phyloP scores from a whole-genome alignment of 2,329 filamentous ascomycete species.

The Talaromyces sp. region DNA sequence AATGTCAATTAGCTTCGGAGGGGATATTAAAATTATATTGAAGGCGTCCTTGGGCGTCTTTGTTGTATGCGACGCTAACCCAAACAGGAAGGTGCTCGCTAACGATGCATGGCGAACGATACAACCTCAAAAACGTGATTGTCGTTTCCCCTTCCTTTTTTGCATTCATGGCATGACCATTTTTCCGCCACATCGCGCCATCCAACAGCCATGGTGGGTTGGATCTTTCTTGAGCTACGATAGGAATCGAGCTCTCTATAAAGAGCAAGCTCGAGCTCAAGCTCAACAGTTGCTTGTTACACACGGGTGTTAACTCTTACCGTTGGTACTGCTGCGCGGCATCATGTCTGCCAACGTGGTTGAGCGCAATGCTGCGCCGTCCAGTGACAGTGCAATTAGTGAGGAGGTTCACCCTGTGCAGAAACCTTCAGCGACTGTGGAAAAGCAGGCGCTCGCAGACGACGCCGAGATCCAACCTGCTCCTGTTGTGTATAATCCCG shows the following conservation, averaged over 20 bases:
- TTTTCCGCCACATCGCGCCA: too few species aligned
- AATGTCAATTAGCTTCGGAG: too few species aligned
- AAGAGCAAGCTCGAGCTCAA: too few species aligned
- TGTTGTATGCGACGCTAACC: too few species aligned
- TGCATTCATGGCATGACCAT: neutral
- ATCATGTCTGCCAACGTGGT: neutral
- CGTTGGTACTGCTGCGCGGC: neutral
- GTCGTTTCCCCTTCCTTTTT: neutral
- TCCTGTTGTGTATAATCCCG: neutral
- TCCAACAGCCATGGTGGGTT: too few species aligned
- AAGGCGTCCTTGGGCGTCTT: too few species aligned
- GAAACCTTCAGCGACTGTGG: neutral
- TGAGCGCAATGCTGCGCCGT: neutral
- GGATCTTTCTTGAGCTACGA: too few species aligned
- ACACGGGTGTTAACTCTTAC: neutral
- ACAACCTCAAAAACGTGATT: neutral
- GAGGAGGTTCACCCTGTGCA: neutral
- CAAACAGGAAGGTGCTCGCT: too few species aligned
- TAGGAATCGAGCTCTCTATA: too few species aligned
- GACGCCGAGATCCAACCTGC: neutral
- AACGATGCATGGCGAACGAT: neutral
- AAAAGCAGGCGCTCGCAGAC: neutral
- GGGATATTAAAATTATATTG: too few species aligned
- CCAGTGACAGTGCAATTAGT: neutral
- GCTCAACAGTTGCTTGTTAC: neutral